Evolutionary conservation across 2,329 filamentous ascomycete genomes (phyloP).

Genomic region (Trichocomaceae sp.): DNA sequence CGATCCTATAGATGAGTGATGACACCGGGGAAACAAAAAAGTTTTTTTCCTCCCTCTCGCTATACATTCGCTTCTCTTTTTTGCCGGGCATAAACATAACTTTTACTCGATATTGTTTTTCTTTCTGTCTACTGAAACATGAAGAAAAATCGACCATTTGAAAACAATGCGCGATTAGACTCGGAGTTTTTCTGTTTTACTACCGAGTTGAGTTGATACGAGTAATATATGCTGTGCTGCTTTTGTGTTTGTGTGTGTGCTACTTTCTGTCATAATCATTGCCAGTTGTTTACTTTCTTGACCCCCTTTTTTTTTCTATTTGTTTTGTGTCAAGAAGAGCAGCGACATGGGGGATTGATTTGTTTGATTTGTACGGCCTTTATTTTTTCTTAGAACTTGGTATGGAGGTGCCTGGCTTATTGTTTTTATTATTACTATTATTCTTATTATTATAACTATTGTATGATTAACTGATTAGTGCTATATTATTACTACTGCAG

Average conservation of each 20-base stretch:
- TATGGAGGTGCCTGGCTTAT: too few relatives aligned
- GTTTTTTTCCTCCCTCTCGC: not conserved
- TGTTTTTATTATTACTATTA: too few relatives aligned
- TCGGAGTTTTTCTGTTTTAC: not conserved
- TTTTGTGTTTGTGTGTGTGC: not conserved
- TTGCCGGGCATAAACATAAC: not conserved
- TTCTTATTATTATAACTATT: too few relatives aligned
- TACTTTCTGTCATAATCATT: not conserved
- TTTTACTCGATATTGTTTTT: not conserved
- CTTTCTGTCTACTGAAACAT: not conserved
- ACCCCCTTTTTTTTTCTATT: not conserved
- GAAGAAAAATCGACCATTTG: not conserved
- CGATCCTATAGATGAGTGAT: constrained; percentile 23
- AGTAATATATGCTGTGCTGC: not conserved
- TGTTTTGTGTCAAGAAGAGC: not conserved
- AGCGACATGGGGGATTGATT: not conserved
- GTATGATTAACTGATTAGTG: too few relatives aligned
- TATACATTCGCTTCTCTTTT: not conserved
- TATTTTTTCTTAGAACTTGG: too few relatives aligned
- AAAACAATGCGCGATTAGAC: not conserved
- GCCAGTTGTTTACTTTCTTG: not conserved
- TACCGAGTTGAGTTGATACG: not conserved
- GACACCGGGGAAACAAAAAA: not conserved
- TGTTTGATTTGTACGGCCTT: too few relatives aligned
- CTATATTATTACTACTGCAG: too few relatives aligned